These are phyloP conservation scores for Eimeria tenella DNA, from an alignment of 169 alveolate genomes.

Conservation along the genomic window DNA sequence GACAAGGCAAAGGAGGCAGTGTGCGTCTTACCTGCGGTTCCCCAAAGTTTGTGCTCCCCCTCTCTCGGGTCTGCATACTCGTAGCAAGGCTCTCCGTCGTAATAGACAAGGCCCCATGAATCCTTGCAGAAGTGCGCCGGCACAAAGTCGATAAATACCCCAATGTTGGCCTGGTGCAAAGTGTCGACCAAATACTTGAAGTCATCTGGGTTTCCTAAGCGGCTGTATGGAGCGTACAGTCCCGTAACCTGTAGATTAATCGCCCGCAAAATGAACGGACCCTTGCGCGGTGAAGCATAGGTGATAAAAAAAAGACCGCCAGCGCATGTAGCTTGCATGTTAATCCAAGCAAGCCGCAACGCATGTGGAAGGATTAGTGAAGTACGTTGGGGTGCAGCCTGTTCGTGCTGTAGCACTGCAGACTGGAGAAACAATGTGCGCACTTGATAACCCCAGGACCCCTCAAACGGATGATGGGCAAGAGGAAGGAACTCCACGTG, in stretches of 20 bases:
- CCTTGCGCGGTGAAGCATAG: no score
- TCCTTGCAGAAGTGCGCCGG: conserved; percentile 88
- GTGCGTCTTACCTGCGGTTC: conserved; percentile 82
- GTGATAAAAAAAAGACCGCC: no score
- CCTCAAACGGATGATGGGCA: conserved; percentile 88
- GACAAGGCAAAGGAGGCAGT: no score
- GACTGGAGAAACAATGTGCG: not conserved
- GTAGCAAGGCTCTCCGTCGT: conserved; percentile 86
- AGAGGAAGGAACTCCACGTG: conserved; percentile 88
- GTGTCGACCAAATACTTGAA: conserved; percentile 84
- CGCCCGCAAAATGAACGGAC: no score
- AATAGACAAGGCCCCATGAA: conserved; percentile 85
- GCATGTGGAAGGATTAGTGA: not conserved
- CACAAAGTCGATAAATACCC: conserved; percentile 86
- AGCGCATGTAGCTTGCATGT: no score
- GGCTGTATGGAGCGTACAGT: conserved; percentile 86
- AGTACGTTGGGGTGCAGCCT: no score
- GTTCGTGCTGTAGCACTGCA: no score
- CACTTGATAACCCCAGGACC: conserved; percentile 88
- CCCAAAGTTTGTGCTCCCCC: conserved; percentile 87
- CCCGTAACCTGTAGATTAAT: conserved; percentile 81
- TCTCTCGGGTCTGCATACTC: conserved; percentile 88
- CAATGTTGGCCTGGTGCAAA: conserved; percentile 84
- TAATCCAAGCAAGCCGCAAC: not conserved
- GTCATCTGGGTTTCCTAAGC: conserved; percentile 86